phyloP scores from a whole-genome alignment of 2,329 filamentous ascomycete genomes.

The Fusarium sp. region DNA sequence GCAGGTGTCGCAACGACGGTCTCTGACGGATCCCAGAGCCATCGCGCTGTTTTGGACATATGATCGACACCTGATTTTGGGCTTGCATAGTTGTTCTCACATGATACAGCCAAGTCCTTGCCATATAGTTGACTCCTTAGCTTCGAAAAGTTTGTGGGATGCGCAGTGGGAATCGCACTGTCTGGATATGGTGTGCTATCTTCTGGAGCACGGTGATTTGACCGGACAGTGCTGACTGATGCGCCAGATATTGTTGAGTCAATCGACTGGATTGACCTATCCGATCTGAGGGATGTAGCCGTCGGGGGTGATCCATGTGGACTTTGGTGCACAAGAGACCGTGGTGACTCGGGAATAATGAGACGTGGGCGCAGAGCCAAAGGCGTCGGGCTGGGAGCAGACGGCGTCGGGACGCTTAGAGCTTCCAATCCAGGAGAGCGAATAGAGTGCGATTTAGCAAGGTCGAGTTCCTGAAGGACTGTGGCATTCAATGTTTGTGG shows the following conservation, averaged over 20 bases:
- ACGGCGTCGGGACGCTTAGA: slow-evolving; percentile 46
- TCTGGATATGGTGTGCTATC: slow-evolving; percentile 48
- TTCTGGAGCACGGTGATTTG: slow-evolving; percentile 46
- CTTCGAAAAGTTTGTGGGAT: slow-evolving; percentile 29
- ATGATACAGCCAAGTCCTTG: slow-evolving; percentile 24
- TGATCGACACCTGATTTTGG: slow-evolving; percentile 38
- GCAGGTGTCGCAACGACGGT: slow-evolving; percentile 30
- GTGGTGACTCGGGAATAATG: slow-evolving; percentile 43
- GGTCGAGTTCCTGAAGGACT: neutral
- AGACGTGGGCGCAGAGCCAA: slow-evolving; percentile 46
- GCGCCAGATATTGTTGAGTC: slow-evolving; percentile 29
- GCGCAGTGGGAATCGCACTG: slow-evolving; percentile 36
- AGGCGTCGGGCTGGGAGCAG: slow-evolving; percentile 50
- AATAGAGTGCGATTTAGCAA: neutral
- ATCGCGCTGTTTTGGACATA: slow-evolving; percentile 31
- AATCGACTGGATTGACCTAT: neutral
- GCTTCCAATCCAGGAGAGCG: neutral
- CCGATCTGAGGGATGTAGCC: neutral
- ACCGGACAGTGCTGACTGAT: slow-evolving; percentile 39
- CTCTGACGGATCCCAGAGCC: slow-evolving; percentile 39
- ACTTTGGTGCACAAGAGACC: slow-evolving; percentile 1
- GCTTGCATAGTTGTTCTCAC: neutral
- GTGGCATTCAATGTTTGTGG: too few relatives aligned
- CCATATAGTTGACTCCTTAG: slow-evolving; percentile 33
- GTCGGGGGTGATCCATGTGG: neutral